Evolutionary conservation across 2,329 filamentous ascomycete genomes (phyloP).

Genomic region (Didymellaceae sp.): DNA sequence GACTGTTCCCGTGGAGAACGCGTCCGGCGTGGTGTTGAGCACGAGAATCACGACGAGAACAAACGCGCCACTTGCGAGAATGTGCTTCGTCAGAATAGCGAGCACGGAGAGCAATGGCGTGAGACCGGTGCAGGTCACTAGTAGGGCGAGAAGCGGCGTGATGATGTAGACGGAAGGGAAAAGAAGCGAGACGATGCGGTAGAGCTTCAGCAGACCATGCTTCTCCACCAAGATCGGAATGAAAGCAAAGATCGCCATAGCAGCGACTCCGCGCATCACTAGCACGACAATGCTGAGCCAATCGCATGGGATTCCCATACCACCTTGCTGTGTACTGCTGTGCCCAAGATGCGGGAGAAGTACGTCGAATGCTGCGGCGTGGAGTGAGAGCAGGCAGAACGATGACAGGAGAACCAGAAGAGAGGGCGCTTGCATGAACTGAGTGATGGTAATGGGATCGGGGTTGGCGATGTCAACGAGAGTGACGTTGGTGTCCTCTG

Average conservation of each 20-base stretch:
- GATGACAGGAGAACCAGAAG: conserved; percentile 56
- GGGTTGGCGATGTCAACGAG: conserved; percentile 47
- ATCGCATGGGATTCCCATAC: conserved; percentile 55
- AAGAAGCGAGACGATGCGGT: conserved; percentile 49
- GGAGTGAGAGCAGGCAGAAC: conserved; percentile 62
- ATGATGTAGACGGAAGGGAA: conserved; percentile 51
- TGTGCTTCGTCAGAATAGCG: conserved; percentile 53
- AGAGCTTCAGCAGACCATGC: conserved; percentile 52
- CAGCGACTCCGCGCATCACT: conserved; percentile 51
- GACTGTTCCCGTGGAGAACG: conserved; percentile 55
- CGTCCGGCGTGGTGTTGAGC: conserved; percentile 56
- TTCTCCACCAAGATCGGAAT: conserved; percentile 48
- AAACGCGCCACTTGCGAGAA: conserved; percentile 50
- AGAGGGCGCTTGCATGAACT: conserved; percentile 56
- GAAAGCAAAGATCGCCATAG: conserved; percentile 46
- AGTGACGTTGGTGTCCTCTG: conserved; percentile 44
- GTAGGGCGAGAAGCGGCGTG: conserved; percentile 49
- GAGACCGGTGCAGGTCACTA: conserved; percentile 44
- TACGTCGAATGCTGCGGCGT: conserved; percentile 60
- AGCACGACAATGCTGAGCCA: conserved; percentile 53
- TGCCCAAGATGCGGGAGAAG: conserved; percentile 57
- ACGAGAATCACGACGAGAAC: conserved; percentile 56
- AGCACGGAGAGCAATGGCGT: conserved; percentile 48
- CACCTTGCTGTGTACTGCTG: conserved; percentile 52
- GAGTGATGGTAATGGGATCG: conserved; percentile 52